Percentiles rank a stretch among this genome's conserved stretches.
These are phyloP conservation scores for Neonectria coccinea DNA, from an alignment of 2,329 filamentous ascomycete genomes.

Conservation along the genomic window DNA sequence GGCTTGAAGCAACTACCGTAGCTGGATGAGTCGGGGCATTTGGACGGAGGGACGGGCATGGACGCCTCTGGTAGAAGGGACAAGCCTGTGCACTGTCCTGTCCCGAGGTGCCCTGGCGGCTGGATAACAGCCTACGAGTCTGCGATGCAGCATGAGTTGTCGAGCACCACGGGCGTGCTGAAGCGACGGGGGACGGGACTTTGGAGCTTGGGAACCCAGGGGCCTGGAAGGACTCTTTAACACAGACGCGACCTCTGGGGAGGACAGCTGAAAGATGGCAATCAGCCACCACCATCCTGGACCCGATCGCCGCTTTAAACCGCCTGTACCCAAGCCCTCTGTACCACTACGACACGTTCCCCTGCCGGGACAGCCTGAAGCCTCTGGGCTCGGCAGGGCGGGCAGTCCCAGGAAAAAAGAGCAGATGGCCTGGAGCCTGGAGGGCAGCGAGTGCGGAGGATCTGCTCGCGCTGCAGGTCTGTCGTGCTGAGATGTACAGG, in stretches of 20 bases:
- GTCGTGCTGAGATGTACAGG: slow-evolving; percentile 47
- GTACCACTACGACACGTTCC: not conserved
- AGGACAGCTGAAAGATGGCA: not conserved
- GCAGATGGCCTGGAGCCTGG: slow-evolving; percentile 1
- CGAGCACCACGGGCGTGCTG: not conserved
- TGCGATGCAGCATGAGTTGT: not conserved
- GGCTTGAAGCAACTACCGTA: not conserved
- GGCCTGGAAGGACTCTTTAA: no score
- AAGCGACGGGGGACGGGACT: not conserved
- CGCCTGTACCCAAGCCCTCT: not conserved
- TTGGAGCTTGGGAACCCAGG: not conserved
- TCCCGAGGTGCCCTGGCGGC: not conserved
- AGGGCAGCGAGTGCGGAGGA: not conserved
- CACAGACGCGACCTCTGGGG: not conserved
- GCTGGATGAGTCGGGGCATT: not conserved
- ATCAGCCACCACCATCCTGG: not conserved
- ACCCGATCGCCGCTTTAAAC: slow-evolving; percentile 12
- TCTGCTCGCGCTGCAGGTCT: slow-evolving; percentile 1
- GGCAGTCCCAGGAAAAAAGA: not conserved
- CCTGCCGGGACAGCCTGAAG: not conserved
- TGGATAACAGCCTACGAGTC: not conserved
- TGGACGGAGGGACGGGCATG: not conserved
- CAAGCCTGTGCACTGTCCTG: not conserved
- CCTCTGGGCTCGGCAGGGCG: not conserved
- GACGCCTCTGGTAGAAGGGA: not conserved